Base-by-base conservation (phyloP, 164 flowering plant species). In the Stephania japonica region DNA sequence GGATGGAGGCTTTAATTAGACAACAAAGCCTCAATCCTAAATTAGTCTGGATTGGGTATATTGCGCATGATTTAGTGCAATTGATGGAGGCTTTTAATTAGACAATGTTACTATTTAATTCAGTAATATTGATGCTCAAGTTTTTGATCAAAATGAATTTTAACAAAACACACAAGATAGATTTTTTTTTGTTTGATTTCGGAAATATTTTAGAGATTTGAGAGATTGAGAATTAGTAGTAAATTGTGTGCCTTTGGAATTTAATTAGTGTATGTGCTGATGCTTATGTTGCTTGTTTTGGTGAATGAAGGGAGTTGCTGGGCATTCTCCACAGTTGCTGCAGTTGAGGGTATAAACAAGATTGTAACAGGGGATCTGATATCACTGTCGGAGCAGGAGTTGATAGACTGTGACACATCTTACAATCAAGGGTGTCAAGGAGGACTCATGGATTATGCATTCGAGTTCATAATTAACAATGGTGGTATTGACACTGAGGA, bases 381-480 rank as follows among this genome's bases (percentile, higher is more conserved):
- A 71, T 79, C 92, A 32, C 83, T 92, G 6, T 94, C 99, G 6
- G 99, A 92, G 82, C 99, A 94, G 75, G 98, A 94, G 69, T 86
- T 92, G 23, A 95, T 94, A 3, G 97, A 91, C 76, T 94, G 99
- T 70, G 99, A 94, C 80, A 86, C 73, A 14, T 53, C 76, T 1
- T 83, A 88, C 72, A 85, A 94, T 70, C 65, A 75, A 3, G 98
- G 99, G 14, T 94, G 99, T 84, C 85, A 88, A 77, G 99, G 98
- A 18, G 99, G 99, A 19, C 89, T 92, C 42, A 94, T 94, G 99
- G 99, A 94, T 76, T 86, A 92, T 50, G 99, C 97, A 13, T 94
- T 94, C 69, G 76, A 91, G 67, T 94, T 94, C 87, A 94, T 94
- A 79, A 83, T 90, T 44, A 13, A 78, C 10, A 94, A 90, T 64